Conservation (phyloP, 331 rosid species). For the Acacia pycnantha region DNA sequence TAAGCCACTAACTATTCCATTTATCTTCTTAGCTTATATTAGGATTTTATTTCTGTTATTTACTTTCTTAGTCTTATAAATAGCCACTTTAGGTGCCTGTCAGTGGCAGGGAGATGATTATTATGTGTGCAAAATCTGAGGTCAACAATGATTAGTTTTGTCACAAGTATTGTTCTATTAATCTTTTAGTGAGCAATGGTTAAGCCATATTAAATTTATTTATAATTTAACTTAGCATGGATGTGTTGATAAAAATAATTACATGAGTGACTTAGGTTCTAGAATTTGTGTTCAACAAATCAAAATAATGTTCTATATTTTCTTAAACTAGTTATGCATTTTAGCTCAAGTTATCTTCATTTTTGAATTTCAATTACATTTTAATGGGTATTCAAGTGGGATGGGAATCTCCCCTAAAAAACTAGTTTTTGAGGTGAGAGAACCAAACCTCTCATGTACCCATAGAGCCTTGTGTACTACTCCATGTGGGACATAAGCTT, state of each 20-base stretch:
- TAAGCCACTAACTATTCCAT: not conserved
- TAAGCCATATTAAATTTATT: not conserved
- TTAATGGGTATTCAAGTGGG: not conserved
- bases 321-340: not conserved
- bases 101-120: not conserved
- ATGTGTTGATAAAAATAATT: not conserved
- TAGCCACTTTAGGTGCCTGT: not conserved
- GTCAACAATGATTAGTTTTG: not conserved
- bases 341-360: not conserved
- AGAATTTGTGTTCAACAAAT: not conserved
- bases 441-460: not conserved
- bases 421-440: not conserved
- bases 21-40: not conserved
- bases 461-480: not conserved
- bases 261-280: not conserved
- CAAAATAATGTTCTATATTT: not conserved
- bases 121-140: not conserved
- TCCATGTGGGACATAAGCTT: not conserved
- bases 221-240: conserved; percentile 10
- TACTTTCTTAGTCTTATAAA: not conserved
- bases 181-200: not conserved
- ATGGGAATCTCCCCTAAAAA: not conserved
- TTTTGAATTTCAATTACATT: not conserved
- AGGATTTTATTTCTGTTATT: not conserved
- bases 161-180: not conserved